Evolutionary conservation across 225 moss, liverwort and hornwort genomes (phyloP).

Genomic region (Straminergon stramineum): DNA sequence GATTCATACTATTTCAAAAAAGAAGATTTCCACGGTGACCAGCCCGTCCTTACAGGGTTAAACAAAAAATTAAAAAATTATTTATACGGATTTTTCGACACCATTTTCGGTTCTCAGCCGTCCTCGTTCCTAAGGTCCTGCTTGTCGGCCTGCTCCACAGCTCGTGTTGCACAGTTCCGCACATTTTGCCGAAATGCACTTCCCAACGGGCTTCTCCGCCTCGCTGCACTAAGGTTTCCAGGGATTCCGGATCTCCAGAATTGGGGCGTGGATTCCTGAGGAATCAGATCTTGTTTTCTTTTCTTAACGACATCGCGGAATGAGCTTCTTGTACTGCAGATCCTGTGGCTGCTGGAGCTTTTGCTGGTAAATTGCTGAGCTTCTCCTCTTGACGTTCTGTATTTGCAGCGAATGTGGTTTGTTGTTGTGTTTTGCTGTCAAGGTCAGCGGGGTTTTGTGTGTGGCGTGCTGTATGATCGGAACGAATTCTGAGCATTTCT

Average conservation of each 20-base stretch:
- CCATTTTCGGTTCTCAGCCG: too few species aligned
- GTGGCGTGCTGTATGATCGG: neutral
- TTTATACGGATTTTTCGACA: too few species aligned
- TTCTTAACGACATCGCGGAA: neutral
- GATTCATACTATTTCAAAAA: too few species aligned
- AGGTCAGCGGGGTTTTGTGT: neutral
- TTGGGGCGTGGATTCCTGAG: neutral
- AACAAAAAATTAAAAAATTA: too few species aligned
- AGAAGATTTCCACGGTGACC: too few species aligned
- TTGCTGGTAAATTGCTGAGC: neutral
- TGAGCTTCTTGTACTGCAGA: neutral
- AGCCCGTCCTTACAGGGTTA: too few species aligned
- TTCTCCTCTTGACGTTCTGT: neutral
- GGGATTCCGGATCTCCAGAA: neutral
- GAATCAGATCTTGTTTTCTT: neutral
- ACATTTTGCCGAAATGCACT: neutral
- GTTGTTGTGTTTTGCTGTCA: neutral
- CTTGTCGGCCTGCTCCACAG: too few species aligned
- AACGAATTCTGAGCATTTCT: neutral
- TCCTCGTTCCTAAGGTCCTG: too few species aligned
- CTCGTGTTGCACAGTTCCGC: neutral
- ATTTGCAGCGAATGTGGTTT: neutral
- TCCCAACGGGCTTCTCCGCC: neutral
- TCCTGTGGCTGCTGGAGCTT: neutral
- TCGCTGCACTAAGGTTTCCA: neutral